phyloP scores from a whole-genome alignment of 2,329 filamentous ascomycete species.

The Aspergillus quadricinctus region DNA sequence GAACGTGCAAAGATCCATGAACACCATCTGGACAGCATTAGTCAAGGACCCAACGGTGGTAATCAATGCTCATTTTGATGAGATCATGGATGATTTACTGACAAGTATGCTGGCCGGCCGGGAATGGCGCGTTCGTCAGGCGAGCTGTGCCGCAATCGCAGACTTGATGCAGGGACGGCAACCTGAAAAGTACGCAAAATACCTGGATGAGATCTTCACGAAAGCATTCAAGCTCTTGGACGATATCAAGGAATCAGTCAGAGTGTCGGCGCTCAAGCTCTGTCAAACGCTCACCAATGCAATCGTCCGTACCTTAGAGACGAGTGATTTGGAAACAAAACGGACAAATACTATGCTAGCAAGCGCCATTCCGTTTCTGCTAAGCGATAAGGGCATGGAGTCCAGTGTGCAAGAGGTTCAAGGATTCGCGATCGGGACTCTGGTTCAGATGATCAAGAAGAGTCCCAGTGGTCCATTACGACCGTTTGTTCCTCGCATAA shows the following conservation, averaged over 20 bases:
- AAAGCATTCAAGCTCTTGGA: constrained; percentile 87
- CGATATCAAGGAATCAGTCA: constrained; percentile 90
- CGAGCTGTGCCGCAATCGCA: constrained; percentile 82
- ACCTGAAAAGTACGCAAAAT: constrained; percentile 72
- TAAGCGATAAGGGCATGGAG: constrained; percentile 85
- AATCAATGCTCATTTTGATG: constrained; percentile 77
- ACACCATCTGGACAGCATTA: constrained; percentile 94
- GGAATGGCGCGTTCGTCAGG: constrained; percentile 91
- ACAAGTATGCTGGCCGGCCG: constrained; percentile 74
- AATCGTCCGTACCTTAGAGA: constrained; percentile 78
- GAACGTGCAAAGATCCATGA: constrained; percentile 93
- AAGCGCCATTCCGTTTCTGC: constrained; percentile 82
- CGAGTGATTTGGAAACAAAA: constrained; percentile 60
- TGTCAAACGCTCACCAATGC: constrained; percentile 81
- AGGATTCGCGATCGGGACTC: constrained; percentile 72
- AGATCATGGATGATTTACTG: constrained; percentile 82
- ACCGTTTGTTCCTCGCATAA: constrained; percentile 74
- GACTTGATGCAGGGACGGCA: constrained; percentile 81
- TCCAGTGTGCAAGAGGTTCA: constrained; percentile 85
- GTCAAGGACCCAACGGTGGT: constrained; percentile 79
- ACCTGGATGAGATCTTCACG: constrained; percentile 80
- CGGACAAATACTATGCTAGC: constrained; percentile 75
- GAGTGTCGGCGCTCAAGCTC: constrained; percentile 72
- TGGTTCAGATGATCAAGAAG: constrained; percentile 87
- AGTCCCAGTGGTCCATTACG: constrained; percentile 69